Base-by-base conservation (phyloP, 768 basidiomycete genomes). In the Phanerodontia chrysosporium region DNA sequence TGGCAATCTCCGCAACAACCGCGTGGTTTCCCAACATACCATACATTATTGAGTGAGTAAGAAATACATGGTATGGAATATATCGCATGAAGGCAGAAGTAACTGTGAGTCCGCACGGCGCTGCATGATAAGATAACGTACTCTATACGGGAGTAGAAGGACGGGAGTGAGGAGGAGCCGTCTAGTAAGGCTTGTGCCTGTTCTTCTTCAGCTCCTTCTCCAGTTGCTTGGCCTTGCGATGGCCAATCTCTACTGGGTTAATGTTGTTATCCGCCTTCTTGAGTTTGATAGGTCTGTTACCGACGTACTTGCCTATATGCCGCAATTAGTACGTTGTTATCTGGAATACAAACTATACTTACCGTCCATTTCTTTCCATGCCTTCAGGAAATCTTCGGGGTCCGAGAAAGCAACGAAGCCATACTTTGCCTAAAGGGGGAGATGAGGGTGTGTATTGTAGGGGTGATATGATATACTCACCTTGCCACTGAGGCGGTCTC, bases 301-400 rank as follows among this genome's bases (percentile, higher is more conserved):
- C 97, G 52, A 99, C 95, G 73, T 99, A 99, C 79, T 98, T 98
- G 62, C 95, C 95, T 87, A 49, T 75, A 14, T 25, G 32, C 55
- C 42, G 9, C 21, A 48, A 16, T 66, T 36, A 2, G 57, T 55
- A 29, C n/a, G n/a, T n/a, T n/a, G n/a, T n/a, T n/a, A n/a, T n/a
- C n/a, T n/a, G n/a, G n/a, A n/a, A n/a, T n/a, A n/a, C n/a, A n/a
- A n/a, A n/a, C n/a, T n/a, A n/a, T n/a, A 70, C 89, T 35, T 65
- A 92, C 95, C 96, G 72, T 98, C 95, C 95, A 97, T 98, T 73
- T 98, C 95, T 71, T 98, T 98, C 96, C 96, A 99, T 18, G 96
- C 96, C 70, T 86, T 95, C 58, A 99, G 72, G 73, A 98, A 98
- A 71, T 99, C 97, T 74, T 99, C 97, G 0, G 97, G 97, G 69